Evolutionary conservation across 2,329 filamentous ascomycete genomes (phyloP), one percentile per base, ranked within the genome.

Genomic region (Aspergillaceae sp.): DNA sequence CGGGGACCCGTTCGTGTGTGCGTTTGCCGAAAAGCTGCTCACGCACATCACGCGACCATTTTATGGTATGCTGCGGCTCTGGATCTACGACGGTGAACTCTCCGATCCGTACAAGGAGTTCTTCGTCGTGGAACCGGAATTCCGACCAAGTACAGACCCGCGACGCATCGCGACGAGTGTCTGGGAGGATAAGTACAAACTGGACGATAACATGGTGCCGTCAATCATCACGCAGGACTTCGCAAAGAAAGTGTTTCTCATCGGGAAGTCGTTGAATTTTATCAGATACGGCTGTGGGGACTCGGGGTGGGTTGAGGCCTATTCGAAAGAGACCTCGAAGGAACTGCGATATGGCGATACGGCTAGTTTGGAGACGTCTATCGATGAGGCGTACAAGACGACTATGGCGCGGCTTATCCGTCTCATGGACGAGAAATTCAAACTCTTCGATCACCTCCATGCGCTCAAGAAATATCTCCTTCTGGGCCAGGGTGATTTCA

Each of bases 51-150:
- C 92, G 1, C 78, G 86, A 10, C 94, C 94, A 0, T 98, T 98
- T 63, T 98, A 98, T 65, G 87, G 94, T 58, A 96, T 98, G 73
- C 74, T 98, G 45, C 82, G 89, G 45, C 86, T 88, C 57, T 98
- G 92, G 92, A 95, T 98, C 43, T 98, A 98, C 61, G 91, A 98
- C 59, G 92, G 92, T 50, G 94, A 98, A 71, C 77, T 98, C 9
- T 89, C 87, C n/a, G 92, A 98, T 66, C 92, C 94, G 0, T 96
- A 90, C 59, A 77, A 82, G 46, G 92, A 98, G 61, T 98, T 98
- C 68, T 97, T 98, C 58, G 90, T 98, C 19, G 82, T 82, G 19
- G 88, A 96, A 63, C 87, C 91, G 56, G 79, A 83, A 44, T 64
- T 66, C 42, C 64, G 72, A 58, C 74, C 79, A 49, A 71, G 74